Conservation (phyloP, 176 grass and related monocot species). For the Carex pumila region DNA sequence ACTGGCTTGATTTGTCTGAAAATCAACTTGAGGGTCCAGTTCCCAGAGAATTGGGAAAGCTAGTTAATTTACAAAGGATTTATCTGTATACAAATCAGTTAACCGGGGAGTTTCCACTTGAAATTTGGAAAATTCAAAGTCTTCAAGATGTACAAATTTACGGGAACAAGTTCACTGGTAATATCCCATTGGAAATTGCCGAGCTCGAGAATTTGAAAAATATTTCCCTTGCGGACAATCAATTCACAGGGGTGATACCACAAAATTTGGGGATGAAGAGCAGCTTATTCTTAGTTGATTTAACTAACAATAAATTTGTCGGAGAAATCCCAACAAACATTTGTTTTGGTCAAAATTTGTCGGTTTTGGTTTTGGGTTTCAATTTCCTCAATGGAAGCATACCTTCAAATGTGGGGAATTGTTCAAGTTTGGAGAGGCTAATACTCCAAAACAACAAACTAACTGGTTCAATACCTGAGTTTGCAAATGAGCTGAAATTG, state of each 20-base stretch:
- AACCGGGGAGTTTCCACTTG: slow-evolving; percentile 40
- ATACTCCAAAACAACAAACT: slow-evolving; percentile 45
- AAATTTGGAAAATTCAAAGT: slow-evolving; percentile 52
- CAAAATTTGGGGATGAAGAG: slow-evolving; percentile 40
- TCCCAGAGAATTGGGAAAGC: slow-evolving; percentile 41
- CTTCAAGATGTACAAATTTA: slow-evolving; percentile 40
- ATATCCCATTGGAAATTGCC: slow-evolving; percentile 35
- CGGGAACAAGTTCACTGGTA: slow-evolving; percentile 30
- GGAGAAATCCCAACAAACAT: slow-evolving; percentile 61
- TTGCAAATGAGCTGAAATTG: slow-evolving; percentile 23
- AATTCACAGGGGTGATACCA: slow-evolving; percentile 56
- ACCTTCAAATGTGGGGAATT: slow-evolving; percentile 36
- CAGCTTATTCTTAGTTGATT: slow-evolving; percentile 33
- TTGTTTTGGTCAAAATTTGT: slow-evolving; percentile 57
- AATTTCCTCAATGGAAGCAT: slow-evolving; percentile 73
- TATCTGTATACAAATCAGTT: slow-evolving; percentile 37
- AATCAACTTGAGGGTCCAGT: slow-evolving; percentile 46
- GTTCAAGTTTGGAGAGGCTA: slow-evolving; percentile 41
- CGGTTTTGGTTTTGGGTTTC: slow-evolving; percentile 31
- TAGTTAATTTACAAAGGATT: slow-evolving; percentile 29
- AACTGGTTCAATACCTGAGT: slow-evolving; percentile 42
- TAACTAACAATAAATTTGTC: slow-evolving; percentile 51
- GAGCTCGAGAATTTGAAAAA: slow-evolving; percentile 43
- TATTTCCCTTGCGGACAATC: slow-evolving; percentile 40
- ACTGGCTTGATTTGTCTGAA: slow-evolving; percentile 33